Evolutionary conservation across 2,329 filamentous ascomycete genomes (phyloP).

Genomic region (Fusarium sp.): DNA sequence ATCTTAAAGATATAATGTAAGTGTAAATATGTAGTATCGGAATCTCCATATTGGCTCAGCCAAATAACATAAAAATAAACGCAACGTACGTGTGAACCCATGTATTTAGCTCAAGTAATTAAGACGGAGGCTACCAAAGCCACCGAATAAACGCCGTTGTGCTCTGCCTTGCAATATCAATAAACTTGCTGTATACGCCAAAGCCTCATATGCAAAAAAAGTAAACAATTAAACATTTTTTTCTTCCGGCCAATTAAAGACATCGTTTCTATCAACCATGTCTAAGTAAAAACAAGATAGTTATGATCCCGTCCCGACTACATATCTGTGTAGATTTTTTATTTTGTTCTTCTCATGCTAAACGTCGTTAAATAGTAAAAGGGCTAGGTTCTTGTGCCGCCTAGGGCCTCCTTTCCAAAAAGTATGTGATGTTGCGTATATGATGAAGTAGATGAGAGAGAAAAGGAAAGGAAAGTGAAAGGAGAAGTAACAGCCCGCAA

Average conservation of each 20-base stretch:
- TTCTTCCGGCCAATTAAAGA: constrained; percentile 42
- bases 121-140: not conserved
- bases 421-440: constrained; percentile 30
- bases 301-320: constrained; percentile 37
- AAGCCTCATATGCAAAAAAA: constrained; percentile 22
- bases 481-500: constrained; percentile 11
- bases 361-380: constrained; percentile 42
- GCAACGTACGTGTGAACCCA: not conserved
- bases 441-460: constrained; percentile 8
- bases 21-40: not conserved
- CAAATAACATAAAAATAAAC: not conserved
- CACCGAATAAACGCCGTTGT: constrained; percentile 17
- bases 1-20: not conserved
- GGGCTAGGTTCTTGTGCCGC: constrained; percentile 26
- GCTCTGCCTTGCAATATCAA: not conserved
- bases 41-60: not conserved
- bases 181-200: constrained; percentile 15
- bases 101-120: constrained; percentile 1
- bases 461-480: constrained; percentile 1
- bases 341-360: constrained; percentile 43
- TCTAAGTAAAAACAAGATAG: constrained; percentile 29
- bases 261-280: constrained; percentile 41
- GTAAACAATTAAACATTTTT: constrained; percentile 41
- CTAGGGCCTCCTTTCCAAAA: constrained; percentile 30
- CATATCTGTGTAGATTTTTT: constrained; percentile 43